Percentiles rank a stretch among this genome's conserved stretches.
Evolutionary conservation across 140 eudicot species (phyloP).

Genomic region (Oenanthe javanica): DNA sequence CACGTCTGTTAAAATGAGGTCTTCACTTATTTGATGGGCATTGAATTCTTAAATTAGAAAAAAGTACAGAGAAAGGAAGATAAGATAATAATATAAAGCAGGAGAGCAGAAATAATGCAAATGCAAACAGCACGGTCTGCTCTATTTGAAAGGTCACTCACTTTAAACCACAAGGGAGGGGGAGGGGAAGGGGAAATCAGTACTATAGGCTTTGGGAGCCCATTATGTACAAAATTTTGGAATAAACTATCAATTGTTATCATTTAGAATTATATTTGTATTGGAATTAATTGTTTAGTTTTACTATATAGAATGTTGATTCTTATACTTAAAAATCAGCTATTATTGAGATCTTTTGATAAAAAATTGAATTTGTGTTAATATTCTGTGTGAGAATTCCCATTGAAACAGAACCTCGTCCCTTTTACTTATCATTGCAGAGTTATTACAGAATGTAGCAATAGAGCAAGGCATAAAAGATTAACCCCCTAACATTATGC

Average conservation of each 20-base stretch:
- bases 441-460: background rate
- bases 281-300: background rate
- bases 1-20: too few species aligned
- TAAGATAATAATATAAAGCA: too few species aligned
- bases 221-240: background rate
- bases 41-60: too few species aligned
- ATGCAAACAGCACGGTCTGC: too few species aligned
- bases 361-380: background rate
- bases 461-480: background rate
- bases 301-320: background rate
- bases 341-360: background rate
- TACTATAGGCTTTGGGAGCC: too few species aligned
- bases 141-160: too few species aligned
- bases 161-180: too few species aligned
- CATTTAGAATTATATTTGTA: background rate
- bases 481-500: background rate
- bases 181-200: too few species aligned
- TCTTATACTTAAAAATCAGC: background rate
- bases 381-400: background rate
- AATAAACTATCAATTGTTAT: too few species aligned
- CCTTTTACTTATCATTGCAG: background rate
- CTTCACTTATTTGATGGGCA: too few species aligned
- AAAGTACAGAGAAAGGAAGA: too few species aligned
- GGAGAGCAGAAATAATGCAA: too few species aligned
- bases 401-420: background rate